Percentiles rank a stretch among this genome's conserved stretches.
Evolutionary conservation across 1,284 basidiomycete genomes (phyloP).

Genomic region (Cutaneotrichosporon mucoides): DNA sequence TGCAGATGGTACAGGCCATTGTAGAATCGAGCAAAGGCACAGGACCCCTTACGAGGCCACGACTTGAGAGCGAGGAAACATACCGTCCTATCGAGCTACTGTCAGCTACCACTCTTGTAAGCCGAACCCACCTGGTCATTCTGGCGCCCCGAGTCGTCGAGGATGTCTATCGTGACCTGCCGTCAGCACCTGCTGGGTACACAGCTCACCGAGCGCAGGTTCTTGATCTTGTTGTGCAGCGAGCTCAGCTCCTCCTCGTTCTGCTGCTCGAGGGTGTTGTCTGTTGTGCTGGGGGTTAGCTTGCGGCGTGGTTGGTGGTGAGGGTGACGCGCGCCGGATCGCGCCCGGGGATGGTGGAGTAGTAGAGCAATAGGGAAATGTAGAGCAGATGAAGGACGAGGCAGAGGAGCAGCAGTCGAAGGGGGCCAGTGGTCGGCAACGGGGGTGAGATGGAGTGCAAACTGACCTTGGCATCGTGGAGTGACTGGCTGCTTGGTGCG

Average conservation of each 20-base stretch:
- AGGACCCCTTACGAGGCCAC: no score
- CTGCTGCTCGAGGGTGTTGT: constrained; percentile 50
- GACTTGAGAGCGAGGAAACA: constrained; percentile 1
- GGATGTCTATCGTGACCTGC: constrained; percentile 48
- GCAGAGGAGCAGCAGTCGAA: no score
- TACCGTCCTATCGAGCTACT: constrained; percentile 42
- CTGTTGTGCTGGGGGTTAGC: constrained; percentile 31
- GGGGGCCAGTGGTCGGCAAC: no score
- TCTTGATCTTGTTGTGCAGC: constrained; percentile 48
- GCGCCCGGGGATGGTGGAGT: no score
- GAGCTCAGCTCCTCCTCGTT: constrained; percentile 48
- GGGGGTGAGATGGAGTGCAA: no score
- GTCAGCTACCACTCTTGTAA: constrained; percentile 9
- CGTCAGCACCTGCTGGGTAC: neutral
- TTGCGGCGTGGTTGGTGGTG: no score
- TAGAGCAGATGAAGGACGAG: no score
- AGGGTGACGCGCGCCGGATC: no score
- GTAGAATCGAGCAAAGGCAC: no score
- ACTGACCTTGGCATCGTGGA: constrained; percentile 3
- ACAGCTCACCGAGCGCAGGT: constrained; percentile 38
- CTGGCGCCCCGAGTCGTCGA: constrained; percentile 44
- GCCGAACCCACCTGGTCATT: constrained; percentile 39
- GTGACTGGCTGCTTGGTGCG: no score
- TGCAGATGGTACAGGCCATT: no score
- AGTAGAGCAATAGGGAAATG: no score